Base-by-base conservation (phyloP, 2,329 filamentous ascomycete genomes). In the Dryadomyces sulphureus region DNA sequence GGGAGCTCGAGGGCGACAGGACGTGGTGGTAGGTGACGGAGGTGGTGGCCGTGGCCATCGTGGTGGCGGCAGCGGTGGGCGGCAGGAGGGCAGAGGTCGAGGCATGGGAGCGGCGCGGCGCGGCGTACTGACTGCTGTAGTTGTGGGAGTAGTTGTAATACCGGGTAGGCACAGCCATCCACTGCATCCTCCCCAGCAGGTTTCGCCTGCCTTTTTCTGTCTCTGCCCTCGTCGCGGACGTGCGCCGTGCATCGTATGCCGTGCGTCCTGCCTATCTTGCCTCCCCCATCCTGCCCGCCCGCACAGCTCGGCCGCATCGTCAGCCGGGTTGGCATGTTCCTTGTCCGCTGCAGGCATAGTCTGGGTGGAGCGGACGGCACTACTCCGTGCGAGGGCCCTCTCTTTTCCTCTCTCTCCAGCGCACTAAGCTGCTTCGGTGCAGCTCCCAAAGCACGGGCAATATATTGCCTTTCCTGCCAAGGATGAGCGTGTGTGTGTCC, bases 1-100 rank as follows among this genome's bases (percentile, higher is more conserved):
- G 81, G 21, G 87, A 92, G 55, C 84, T 87, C 20, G 86, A 93
- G 3, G 80, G 77, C 8, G 75, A 77, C 48, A 83, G 65, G 48
- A 60, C 65, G 49, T 72, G 65, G 51, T 62, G 62, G 22, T 64
- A 61, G 14, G 60, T 57, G 53, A 49, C 48, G 16, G 48, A 44
- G 0, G 50, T 48, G 3, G 52, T 50, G 9, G 36, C 20, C 8
- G 36, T 22, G 19, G 19, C 36, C 5, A 36, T 32, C 7, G 46
- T 43, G 50, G 44, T 48, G 53, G 47, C 46, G 47, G 48, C 20
- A 7, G 49, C 30, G 14, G 49, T 41, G 3, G 49, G 38, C 4
- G 50, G 43, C 40, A 48, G 45, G 41, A 50, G 41, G 14, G 25
- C 9, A 2, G 41, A 22, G 22, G 47, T 27, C 24, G 44, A 39